Evolutionary conservation across 768 basidiomycete genomes (phyloP), one percentile per base, ranked within the genome.

Genomic region (Scleroderma bovista): DNA sequence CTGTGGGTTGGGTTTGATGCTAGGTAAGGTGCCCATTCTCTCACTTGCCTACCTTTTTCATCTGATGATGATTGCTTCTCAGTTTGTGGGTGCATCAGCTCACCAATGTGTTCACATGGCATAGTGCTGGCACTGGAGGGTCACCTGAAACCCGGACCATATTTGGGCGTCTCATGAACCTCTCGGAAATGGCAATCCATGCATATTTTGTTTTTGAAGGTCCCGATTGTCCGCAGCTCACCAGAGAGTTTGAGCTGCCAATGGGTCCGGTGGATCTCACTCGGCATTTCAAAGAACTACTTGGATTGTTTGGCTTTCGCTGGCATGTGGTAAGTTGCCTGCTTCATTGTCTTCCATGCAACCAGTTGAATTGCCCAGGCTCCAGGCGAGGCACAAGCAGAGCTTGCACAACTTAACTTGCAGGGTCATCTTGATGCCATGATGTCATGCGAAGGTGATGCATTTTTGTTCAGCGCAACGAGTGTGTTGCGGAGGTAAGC

Each of bases 151-250:
- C 79, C 6, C 56, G 65, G 0, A 66, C 67, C 0, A 64, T 81
- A 1, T 79, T 78, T 59, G 72, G 66, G 64, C 71, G 71, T 17
- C 66, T 76, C 13, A 60, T 67, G 1, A 52, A 62, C 1, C 58
- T 80, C 8, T 57, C 75, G 2, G 50, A 66, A 7, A 57, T 68
- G 3, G 69, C 72, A 1, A 54, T 76, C 33, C 59, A 69, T 1
- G 67, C 69, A 7, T 60, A 79, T 1, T 77, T 80, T 57, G 73
- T 80, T 0, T 79, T 80, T 52, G 74, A 81, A 60, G 78, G 79
- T 1, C 66, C 69, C 0, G 44, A 64, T 17, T 66, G 75, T 32
- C 77, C 79, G 5, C 38, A 49, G 4, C 51, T 64, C 36, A 80
- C 79, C 59, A 64, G 74, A 5, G 66, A 69, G 34, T n/a, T n/a